Conservation (phyloP, 208 protist species). For the Angomonas desouzai region DNA sequence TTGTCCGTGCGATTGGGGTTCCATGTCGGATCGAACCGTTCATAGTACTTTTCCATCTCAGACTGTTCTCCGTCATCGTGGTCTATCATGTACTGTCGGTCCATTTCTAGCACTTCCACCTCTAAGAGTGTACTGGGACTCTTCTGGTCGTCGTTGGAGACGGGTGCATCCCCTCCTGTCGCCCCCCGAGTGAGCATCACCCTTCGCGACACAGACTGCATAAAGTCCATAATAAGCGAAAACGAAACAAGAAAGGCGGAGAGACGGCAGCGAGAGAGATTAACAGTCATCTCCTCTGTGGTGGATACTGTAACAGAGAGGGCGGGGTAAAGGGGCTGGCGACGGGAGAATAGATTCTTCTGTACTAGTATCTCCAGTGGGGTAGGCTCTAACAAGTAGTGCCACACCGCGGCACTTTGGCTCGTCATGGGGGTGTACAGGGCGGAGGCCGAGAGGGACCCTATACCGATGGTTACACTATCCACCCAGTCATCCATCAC, state of each 20-base stretch:
- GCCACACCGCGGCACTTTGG: slow-evolving; percentile 6
- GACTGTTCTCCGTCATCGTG: slow-evolving; percentile 10
- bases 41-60: slow-evolving; percentile 4
- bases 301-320: neutral
- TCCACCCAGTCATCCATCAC: slow-evolving; percentile 38
- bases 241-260: slow-evolving; percentile 32
- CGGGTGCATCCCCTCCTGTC: neutral
- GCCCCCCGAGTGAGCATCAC: neutral
- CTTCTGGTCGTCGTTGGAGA: neutral
- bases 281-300: slow-evolving; percentile 10
- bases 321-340: slow-evolving; percentile 12
- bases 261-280: slow-evolving; percentile 24
- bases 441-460: slow-evolving; percentile 16
- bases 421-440: slow-evolving; percentile 4
- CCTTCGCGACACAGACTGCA: slow-evolving; percentile 13
- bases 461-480: slow-evolving; percentile 15
- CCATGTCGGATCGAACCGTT: slow-evolving; percentile 10
- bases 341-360: slow-evolving; percentile 26
- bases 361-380: slow-evolving; percentile 1
- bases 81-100: slow-evolving; percentile 2
- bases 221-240: slow-evolving; percentile 29
- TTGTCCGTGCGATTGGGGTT: neutral
- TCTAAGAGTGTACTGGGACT: slow-evolving; percentile 4
- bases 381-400: slow-evolving; percentile 11
- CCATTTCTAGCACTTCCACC: slow-evolving; percentile 8